Conservation (phyloP, 2,329 filamentous ascomycete genomes). For the Emericellopsis cladophorae region DNA sequence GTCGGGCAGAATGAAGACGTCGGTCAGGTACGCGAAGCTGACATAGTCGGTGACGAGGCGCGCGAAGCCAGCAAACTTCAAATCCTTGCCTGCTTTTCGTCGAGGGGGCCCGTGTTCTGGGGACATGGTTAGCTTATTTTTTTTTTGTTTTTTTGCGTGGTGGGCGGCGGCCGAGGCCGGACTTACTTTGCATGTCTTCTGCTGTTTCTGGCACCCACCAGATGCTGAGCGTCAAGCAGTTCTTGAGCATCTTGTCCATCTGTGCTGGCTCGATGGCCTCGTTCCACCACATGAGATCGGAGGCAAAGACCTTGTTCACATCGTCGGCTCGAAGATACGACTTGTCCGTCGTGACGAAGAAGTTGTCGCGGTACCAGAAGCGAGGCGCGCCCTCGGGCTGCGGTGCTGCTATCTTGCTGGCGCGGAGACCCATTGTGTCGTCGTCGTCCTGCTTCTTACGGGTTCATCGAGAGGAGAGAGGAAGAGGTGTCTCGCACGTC, state of each 20-base stretch:
- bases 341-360: constrained; percentile 49
- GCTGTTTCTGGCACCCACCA: constrained; percentile 30
- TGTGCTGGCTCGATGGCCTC: constrained; percentile 31
- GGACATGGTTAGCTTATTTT: not conserved
- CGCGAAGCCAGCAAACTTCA: constrained; percentile 25
- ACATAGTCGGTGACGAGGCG: constrained; percentile 57
- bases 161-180: no score
- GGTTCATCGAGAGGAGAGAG: not conserved
- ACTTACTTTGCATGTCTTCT: constrained; percentile 24
- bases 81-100: constrained; percentile 14
- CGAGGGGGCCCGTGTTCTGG: constrained; percentile 19
- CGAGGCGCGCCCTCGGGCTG: constrained; percentile 17
- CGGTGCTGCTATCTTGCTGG: constrained; percentile 1
- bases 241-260: constrained; percentile 38
- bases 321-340: constrained; percentile 37
- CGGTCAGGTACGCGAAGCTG: constrained; percentile 55
- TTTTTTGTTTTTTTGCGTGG: no score
- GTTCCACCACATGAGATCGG: constrained; percentile 50
- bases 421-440: not conserved
- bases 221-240: constrained; percentile 47
- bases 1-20: constrained; percentile 50
- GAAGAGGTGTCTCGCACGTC: not conserved
- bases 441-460: constrained; percentile 3
- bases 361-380: constrained; percentile 40
- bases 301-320: constrained; percentile 41